Percentiles rank a stretch among this genome's conserved stretches.
Evolutionary conservation across 2,329 filamentous ascomycete species (phyloP).

Genomic region (Ophiostoma perfectum): DNA sequence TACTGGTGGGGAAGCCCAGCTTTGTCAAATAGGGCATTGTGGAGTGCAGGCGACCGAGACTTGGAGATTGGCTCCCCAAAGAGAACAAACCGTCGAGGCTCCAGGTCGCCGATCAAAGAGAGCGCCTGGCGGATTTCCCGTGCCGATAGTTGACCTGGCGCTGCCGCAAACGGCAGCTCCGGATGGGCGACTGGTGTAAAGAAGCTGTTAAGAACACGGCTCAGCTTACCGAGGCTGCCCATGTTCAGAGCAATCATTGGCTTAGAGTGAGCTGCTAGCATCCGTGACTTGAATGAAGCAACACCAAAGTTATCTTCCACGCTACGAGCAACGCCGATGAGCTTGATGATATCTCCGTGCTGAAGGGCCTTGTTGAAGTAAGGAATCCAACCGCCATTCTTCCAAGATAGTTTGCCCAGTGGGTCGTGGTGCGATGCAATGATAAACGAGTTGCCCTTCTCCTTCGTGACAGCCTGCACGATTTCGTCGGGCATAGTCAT

Average conservation of each 20-base stretch:
- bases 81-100: constrained; percentile 72
- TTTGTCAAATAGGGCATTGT: constrained; percentile 75
- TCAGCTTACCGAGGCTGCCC: constrained; percentile 80
- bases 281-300: constrained; percentile 72
- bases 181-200: constrained; percentile 93
- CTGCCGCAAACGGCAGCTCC: constrained; percentile 82
- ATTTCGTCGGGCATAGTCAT: constrained; percentile 77
- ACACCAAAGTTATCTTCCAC: constrained; percentile 85
- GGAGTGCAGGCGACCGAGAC: constrained; percentile 80
- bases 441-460: constrained; percentile 68
- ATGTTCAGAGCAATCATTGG: constrained; percentile 95
- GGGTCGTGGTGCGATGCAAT: constrained; percentile 97
- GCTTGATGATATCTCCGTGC: constrained; percentile 89
- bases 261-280: constrained; percentile 65
- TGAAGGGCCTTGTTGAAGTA: constrained; percentile 87
- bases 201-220: constrained; percentile 83
- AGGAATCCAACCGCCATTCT: constrained; percentile 83
- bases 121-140: constrained; percentile 78
- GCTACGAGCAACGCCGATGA: constrained; percentile 72
- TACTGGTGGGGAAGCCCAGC: constrained; percentile 84
- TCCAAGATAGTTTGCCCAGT: constrained; percentile 72
- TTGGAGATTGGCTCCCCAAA: constrained; percentile 80
- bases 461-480: constrained; percentile 60
- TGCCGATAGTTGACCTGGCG: constrained; percentile 87
- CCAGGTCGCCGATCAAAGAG: constrained; percentile 71